phyloP scores from a whole-genome alignment of 2,329 filamentous ascomycete species.

The Teratosphaeria destructans region DNA sequence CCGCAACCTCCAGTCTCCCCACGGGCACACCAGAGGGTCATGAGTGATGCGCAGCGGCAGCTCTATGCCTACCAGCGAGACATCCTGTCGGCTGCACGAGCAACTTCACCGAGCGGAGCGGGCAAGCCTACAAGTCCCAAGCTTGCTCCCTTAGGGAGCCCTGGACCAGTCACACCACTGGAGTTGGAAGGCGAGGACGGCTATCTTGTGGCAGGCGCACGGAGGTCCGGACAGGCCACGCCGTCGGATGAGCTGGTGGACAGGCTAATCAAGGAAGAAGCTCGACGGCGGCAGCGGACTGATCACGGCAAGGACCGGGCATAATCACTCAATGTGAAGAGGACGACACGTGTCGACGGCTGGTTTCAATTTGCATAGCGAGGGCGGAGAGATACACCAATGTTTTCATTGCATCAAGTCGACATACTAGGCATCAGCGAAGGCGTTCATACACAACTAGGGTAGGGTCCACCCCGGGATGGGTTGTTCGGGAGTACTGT shows the following conservation, averaged over 20 bases:
- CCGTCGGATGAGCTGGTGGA: constrained; percentile 34
- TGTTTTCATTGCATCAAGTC: not conserved
- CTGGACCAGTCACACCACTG: constrained; percentile 43
- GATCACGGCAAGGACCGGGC: not conserved
- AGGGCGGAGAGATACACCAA: not conserved
- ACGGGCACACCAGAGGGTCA: constrained; percentile 32
- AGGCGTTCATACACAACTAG: not conserved
- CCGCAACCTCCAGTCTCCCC: constrained; percentile 36
- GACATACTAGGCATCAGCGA: not conserved
- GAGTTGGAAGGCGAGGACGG: constrained; percentile 36
- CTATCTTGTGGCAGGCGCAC: constrained; percentile 37
- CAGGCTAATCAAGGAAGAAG: constrained; percentile 37
- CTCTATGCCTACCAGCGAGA: constrained; percentile 41
- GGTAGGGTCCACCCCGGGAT: not conserved
- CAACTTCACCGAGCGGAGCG: constrained; percentile 5
- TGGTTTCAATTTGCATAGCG: not conserved
- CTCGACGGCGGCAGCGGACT: constrained; percentile 18
- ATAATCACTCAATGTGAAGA: not conserved
- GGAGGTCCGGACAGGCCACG: constrained; percentile 10
- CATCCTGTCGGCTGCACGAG: constrained; percentile 17
- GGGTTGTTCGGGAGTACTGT: not conserved
- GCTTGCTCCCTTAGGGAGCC: constrained; percentile 39
- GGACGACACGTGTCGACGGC: not conserved
- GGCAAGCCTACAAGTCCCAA: constrained; percentile 33
- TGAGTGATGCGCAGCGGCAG: constrained; percentile 39